Conservation (phyloP, 1,139 yeast species). For the Spencermartinsiella ligniputridi region DNA sequence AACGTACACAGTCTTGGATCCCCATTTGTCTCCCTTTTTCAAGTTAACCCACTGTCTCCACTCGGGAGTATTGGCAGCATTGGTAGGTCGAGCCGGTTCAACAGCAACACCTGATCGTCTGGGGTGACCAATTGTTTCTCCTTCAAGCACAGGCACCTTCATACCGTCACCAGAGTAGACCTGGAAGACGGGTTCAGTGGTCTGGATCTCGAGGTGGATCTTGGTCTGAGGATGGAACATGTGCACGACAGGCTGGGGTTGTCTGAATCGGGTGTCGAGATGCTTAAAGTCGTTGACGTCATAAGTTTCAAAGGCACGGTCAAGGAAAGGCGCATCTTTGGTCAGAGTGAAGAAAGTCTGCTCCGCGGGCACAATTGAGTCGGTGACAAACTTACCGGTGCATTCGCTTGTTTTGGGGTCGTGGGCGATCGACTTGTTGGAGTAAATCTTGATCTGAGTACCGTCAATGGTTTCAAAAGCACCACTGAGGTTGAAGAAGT, state of each 20-base stretch:
- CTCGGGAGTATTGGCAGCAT: slow-evolving; percentile 48
- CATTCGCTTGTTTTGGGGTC: slow-evolving; percentile 44
- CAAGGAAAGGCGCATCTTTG: slow-evolving; percentile 39
- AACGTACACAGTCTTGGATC: slow-evolving; percentile 44
- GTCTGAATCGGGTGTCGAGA: slow-evolving; percentile 42
- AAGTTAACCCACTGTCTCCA: slow-evolving; percentile 53
- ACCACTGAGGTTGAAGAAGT: slow-evolving; percentile 48
- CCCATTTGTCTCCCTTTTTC: slow-evolving; percentile 51
- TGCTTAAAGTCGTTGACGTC: slow-evolving; percentile 27
- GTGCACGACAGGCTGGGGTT: slow-evolving; percentile 40
- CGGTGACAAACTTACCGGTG: slow-evolving; percentile 44
- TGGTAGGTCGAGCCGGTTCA: slow-evolving; percentile 58
- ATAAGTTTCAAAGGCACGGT: slow-evolving; percentile 48
- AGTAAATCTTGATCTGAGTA: slow-evolving; percentile 29
- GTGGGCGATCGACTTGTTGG: slow-evolving; percentile 34
- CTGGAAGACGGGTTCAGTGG: slow-evolving; percentile 70
- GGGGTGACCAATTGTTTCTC: slow-evolving; percentile 34
- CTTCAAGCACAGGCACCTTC: slow-evolving; percentile 34
- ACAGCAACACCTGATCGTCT: slow-evolving; percentile 58
- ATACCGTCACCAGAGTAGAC: slow-evolving; percentile 60
- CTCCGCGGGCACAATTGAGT: slow-evolving; percentile 28
- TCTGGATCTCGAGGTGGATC: slow-evolving; percentile 41
- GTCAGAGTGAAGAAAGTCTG: slow-evolving; percentile 29
- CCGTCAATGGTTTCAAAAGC: slow-evolving; percentile 31
- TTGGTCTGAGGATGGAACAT: slow-evolving; percentile 48